Evolutionary conservation across 108 stramenopile genomes (phyloP).

Genomic region (Chaetoceros tenuissimus): DNA sequence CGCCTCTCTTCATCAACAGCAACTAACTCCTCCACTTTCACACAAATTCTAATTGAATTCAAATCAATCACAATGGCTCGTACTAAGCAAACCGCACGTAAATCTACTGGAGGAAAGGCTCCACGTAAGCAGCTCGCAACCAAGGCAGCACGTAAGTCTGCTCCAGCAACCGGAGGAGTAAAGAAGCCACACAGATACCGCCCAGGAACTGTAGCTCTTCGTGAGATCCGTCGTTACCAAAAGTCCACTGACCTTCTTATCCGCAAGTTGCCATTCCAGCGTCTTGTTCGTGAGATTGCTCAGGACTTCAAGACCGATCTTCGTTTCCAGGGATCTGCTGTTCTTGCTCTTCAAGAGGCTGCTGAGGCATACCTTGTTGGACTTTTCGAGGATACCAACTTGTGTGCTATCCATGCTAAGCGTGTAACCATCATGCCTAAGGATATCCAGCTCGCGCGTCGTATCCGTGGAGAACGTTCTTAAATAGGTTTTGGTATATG

Average conservation of each 20-base stretch:
- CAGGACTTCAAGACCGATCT: conserved; percentile 74
- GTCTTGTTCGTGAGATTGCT: conserved; percentile 83
- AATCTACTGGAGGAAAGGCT: conserved; percentile 97
- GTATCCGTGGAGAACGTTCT: conserved; percentile 78
- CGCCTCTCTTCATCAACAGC: no score
- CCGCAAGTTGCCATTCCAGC: conserved; percentile 90
- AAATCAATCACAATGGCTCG: conserved; percentile 83
- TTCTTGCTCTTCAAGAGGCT: conserved; percentile 90
- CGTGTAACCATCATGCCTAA: conserved; percentile 97
- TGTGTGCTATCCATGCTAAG: conserved; percentile 94
- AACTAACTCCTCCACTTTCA: no score
- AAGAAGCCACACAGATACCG: conserved; percentile 83
- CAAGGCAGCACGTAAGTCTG: conserved; percentile 81
- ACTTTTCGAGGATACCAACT: conserved; percentile 92
- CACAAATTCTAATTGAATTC: no score
- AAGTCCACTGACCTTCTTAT: conserved; percentile 89
- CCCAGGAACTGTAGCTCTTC: conserved; percentile 76
- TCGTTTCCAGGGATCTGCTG: conserved; percentile 86
- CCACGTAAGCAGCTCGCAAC: conserved; percentile 89
- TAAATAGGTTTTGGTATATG: conserved; percentile 38
- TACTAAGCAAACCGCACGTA: conserved; percentile 98
- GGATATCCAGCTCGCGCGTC: conserved; percentile 86
- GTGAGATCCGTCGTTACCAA: conserved; percentile 90
- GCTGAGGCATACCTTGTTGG: conserved; percentile 89
- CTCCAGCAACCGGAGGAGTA: conserved; percentile 83